Conservation (phyloP, 176 grass and related monocot species). For the Phoenix dactylifera region DNA sequence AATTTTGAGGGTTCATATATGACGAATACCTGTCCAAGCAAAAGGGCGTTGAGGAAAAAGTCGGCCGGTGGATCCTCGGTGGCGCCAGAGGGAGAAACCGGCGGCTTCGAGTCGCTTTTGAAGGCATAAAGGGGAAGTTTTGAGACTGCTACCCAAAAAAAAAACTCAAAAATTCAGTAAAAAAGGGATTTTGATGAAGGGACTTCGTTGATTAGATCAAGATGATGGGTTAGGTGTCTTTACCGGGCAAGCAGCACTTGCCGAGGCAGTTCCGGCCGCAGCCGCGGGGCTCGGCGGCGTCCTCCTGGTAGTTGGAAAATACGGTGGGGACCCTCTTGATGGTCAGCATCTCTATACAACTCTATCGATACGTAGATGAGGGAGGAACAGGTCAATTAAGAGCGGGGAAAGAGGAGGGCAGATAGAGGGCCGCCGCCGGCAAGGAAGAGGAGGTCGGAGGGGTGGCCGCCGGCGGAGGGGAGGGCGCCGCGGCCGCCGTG, state of each 20-base stretch:
- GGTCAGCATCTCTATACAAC: slow-evolving; percentile 53
- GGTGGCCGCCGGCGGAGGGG: slow-evolving; percentile 81
- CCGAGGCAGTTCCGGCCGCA: slow-evolving; percentile 89
- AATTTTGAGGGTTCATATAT: slow-evolving; percentile 3
- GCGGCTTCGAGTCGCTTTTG: slow-evolving; percentile 23
- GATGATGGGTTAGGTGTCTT: background rate
- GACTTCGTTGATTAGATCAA: background rate
- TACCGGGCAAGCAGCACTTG: slow-evolving; percentile 85
- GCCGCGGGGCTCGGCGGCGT: slow-evolving; percentile 26
- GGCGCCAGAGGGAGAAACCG: slow-evolving; percentile 12
- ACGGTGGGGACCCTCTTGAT: slow-evolving; percentile 90
- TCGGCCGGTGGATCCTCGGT: slow-evolving; percentile 19
- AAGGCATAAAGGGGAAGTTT: slow-evolving; percentile 75
- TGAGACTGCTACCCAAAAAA: slow-evolving; percentile 40
- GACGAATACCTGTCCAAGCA: slow-evolving; percentile 62
- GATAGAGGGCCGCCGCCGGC: slow-evolving; percentile 60
- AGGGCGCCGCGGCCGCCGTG: slow-evolving; percentile 97
- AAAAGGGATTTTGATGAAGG: background rate
- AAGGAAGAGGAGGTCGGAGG: slow-evolving; percentile 97
- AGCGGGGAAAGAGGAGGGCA: slow-evolving; percentile 1
- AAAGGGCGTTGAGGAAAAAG: slow-evolving; percentile 54
- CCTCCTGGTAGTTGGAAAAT: slow-evolving; percentile 94
- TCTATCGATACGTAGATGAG: too few relatives aligned
- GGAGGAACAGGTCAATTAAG: too few relatives aligned
- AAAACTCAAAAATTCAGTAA: background rate